These are phyloP conservation scores for Serendipita sp. DNA, from an alignment of 768 basidiomycete genomes.

Conservation along the genomic window DNA sequence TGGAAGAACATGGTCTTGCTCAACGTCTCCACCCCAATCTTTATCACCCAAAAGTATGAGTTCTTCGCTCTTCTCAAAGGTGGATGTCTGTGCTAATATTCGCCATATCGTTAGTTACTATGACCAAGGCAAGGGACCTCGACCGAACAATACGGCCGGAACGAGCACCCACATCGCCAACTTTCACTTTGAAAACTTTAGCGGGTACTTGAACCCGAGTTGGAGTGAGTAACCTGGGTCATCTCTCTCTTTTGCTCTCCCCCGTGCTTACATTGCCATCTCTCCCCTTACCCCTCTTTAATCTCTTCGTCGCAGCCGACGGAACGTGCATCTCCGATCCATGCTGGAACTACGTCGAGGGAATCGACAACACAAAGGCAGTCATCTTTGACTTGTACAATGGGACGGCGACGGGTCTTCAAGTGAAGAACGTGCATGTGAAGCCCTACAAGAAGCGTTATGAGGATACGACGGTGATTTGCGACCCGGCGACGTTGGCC, in stretches of 20 bases:
- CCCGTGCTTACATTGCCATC: no score
- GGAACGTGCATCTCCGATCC: slow-evolving; percentile 44
- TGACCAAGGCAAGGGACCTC: slow-evolving; percentile 38
- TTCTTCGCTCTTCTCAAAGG: neutral
- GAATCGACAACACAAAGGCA: slow-evolving; percentile 43
- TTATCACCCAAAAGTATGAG: slow-evolving; percentile 30
- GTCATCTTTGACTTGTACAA: slow-evolving; percentile 43
- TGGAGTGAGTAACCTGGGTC: slow-evolving; percentile 23
- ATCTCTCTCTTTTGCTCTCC: no score
- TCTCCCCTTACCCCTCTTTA: neutral
- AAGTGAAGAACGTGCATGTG: slow-evolving; percentile 8
- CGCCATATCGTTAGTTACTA: no score
- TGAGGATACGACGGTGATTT: slow-evolving; percentile 8
- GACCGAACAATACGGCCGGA: slow-evolving; percentile 27
- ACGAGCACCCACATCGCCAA: slow-evolving; percentile 44
- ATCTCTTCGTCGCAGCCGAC: slow-evolving; percentile 22
- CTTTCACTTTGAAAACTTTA: slow-evolving; percentile 42
- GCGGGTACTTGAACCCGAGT: slow-evolving; percentile 28
- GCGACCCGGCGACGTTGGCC: slow-evolving; percentile 9
- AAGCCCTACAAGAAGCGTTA: neutral
- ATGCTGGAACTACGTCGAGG: slow-evolving; percentile 42
- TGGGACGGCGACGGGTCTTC: slow-evolving; percentile 26
- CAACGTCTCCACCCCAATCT: slow-evolving; percentile 32
- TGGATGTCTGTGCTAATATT: neutral
- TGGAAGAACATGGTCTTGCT: slow-evolving; percentile 31